A percentile compares a stretch with the other conserved stretches of the same genome.
Conservation (phyloP, 345 rosid species). For the Aquilaria sinensis region DNA sequence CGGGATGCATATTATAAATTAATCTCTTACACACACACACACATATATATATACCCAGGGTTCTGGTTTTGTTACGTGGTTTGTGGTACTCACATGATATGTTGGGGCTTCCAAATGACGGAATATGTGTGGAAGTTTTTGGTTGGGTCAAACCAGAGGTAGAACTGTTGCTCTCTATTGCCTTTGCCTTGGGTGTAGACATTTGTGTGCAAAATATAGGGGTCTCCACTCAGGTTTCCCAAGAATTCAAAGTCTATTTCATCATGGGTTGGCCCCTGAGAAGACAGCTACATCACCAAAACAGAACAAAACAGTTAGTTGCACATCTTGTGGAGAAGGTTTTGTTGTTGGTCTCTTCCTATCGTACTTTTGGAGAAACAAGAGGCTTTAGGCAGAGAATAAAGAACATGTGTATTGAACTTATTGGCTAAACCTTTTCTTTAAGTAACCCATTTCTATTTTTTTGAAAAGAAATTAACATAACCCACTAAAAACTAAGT, state of each 20-base stretch:
- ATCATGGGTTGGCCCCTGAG: constrained; percentile 41
- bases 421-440: not conserved
- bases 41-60: too few relatives aligned
- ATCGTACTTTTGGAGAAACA: too few relatives aligned
- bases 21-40: too few relatives aligned
- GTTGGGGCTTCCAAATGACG: constrained; percentile 54
- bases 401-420: not conserved
- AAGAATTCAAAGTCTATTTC: constrained; percentile 69
- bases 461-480: not conserved
- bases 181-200: constrained; percentile 62
- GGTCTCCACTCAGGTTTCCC: constrained; percentile 53
- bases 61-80: too few relatives aligned
- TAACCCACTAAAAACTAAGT: not conserved
- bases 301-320: not conserved
- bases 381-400: not conserved
- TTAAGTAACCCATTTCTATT: not conserved
- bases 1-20: too few relatives aligned
- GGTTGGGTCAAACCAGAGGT: constrained; percentile 63
- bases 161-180: constrained; percentile 59
- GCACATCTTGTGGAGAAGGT: too few relatives aligned
- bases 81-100: constrained; percentile 30
- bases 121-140: constrained; percentile 65
- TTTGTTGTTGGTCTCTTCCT: too few relatives aligned
- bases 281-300: constrained; percentile 30
- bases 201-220: constrained; percentile 58